phyloP scores from a whole-genome alignment of 495 filamentous ascomycete genomes.

The Penicillium angulare region DNA sequence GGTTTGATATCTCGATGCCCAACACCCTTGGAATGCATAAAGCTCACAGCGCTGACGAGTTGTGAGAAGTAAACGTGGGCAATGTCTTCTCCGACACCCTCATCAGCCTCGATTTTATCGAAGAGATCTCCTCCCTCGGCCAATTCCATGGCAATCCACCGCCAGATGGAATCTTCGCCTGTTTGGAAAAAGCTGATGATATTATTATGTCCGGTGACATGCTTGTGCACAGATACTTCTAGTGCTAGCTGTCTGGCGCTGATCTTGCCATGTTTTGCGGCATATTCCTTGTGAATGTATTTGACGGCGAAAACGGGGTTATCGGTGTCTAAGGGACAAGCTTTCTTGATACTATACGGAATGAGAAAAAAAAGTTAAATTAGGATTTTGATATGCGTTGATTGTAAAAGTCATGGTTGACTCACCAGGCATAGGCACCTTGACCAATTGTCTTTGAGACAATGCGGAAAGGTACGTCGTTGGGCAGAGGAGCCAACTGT shows the following conservation, averaged over 20 bases:
- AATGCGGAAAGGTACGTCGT: slow-evolving; percentile 86
- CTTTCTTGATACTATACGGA: slow-evolving; percentile 82
- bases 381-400: background rate
- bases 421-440: slow-evolving; percentile 96
- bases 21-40: slow-evolving; percentile 90
- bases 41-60: slow-evolving; percentile 83
- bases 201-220: slow-evolving; percentile 85
- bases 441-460: slow-evolving; percentile 94
- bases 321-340: slow-evolving; percentile 63
- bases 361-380: slow-evolving; percentile 10
- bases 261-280: slow-evolving; percentile 82
- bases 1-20: slow-evolving; percentile 90
- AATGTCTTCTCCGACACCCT: slow-evolving; percentile 86
- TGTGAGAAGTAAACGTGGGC: slow-evolving; percentile 96
- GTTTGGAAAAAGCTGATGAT: slow-evolving; percentile 88
- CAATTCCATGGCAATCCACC: slow-evolving; percentile 98
- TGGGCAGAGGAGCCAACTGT: slow-evolving; percentile 83
- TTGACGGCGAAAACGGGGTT: slow-evolving; percentile 92
- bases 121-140: slow-evolving; percentile 96
- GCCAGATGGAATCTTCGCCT: slow-evolving; percentile 86
- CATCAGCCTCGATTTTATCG: slow-evolving; percentile 98
- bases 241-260: slow-evolving; percentile 82
- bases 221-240: slow-evolving; percentile 84
- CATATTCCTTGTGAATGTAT: slow-evolving; percentile 96
- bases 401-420: slow-evolving; percentile 1